Base-by-base conservation (phyloP, 2,329 filamentous ascomycete species). In the Verticillium longisporum region DNA sequence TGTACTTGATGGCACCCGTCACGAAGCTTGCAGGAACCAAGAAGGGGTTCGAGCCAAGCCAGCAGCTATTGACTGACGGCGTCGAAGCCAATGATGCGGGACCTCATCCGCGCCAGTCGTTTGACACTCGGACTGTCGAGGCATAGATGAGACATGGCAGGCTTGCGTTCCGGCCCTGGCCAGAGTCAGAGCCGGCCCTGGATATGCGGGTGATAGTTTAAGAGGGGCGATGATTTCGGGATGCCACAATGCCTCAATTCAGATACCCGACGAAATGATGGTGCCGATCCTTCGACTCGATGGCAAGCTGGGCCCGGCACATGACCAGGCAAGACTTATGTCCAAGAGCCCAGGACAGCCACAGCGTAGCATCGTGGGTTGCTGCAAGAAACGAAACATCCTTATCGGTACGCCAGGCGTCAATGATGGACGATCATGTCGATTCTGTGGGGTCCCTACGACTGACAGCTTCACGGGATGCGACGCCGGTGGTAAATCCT, bases 241-340 rank as follows among this genome's bases (percentile, higher is more conserved):
- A 50, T 50, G 45, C 45, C 45, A n/a, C 5, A 11, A 11, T 26
- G 7, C 45, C 45, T 50, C 45, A 26, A 26, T 11, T 57, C 64
- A 64, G 64, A 65, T 65, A 61, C 61, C 63, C 63, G 63, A 62
- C 60, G 63, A 61, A 63, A 63, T 63, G 64, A 66, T 59, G 63
- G 59, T 60, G 63, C 53, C 60, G 63, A 66, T 66, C 64, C 60
- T 41, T 57, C 41, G 18, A 59, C 59, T 60, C 45, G 53, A 61
- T 36, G 26, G 58, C 58, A 58, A 58, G 60, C 60, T 59, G 38
- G 59, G 56, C 60, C 61, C 64, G 63, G 63, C 61, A 64, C 60
- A 60, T 64, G 58, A 61, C 53, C 45, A 50, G 45, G 45, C 18
- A 50, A 21, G 11, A 50, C 9, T n/a, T 26, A 26, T 9, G 21